Conservation (phyloP, 2,329 filamentous ascomycete genomes). For the Trichoderma sp. region DNA sequence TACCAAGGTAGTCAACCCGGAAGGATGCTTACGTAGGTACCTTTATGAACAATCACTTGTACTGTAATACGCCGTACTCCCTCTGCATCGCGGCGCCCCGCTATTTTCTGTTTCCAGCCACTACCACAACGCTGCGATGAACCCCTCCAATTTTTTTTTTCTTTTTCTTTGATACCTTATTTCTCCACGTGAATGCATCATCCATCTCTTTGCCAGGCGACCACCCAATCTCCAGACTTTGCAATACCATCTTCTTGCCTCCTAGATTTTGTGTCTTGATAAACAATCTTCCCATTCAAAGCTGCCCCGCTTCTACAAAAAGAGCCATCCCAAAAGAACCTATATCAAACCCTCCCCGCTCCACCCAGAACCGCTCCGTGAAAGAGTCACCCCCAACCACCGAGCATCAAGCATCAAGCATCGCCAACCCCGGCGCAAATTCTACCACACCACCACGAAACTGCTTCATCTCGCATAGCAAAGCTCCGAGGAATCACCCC, state of each 20-base stretch:
- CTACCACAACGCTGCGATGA: not conserved
- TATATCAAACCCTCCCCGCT: not conserved
- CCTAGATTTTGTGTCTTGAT: not conserved
- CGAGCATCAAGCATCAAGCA: not conserved
- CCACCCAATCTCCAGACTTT: not conserved
- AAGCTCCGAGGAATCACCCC: not conserved
- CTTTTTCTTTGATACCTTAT: not conserved
- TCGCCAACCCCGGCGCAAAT: not conserved
- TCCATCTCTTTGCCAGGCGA: not conserved
- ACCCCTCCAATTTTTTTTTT: slow-evolving; percentile 1
- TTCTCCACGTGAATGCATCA: not conserved
- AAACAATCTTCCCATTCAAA: not conserved
- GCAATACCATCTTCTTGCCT: not conserved
- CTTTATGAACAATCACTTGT: too few relatives aligned
- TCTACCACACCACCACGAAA: not conserved
- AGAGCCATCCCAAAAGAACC: not conserved
- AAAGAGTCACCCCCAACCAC: not conserved
- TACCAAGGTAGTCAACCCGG: too few relatives aligned
- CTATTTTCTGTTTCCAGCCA: slow-evolving; percentile 1
- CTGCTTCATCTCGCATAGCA: not conserved
- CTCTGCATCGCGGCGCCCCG: not conserved
- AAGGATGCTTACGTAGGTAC: not conserved
- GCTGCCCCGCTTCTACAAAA: not conserved
- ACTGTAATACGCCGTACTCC: too few relatives aligned
- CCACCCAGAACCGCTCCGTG: not conserved